Base-by-base conservation (phyloP, 164 flowering plant species). In the Magnolia changhungtana region DNA sequence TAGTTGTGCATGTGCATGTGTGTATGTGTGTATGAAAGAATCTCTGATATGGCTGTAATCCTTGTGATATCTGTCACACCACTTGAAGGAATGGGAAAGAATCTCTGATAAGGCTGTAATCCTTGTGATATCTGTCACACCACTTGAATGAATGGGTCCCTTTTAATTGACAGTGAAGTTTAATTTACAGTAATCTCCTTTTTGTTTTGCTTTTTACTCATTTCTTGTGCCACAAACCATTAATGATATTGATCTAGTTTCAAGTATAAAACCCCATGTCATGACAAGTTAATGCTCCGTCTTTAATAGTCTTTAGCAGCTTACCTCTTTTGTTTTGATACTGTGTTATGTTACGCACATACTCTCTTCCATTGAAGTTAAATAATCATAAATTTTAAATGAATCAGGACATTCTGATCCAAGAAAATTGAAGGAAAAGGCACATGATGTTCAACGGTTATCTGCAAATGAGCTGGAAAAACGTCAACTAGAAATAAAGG, bases 361-460 rank as follows among this genome's bases (percentile, higher is more conserved):
- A 8, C 1, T 72, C 20, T 73, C 7, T 24, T 58, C 23, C 72
- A 52, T n/a, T 75, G 10, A 27, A 68, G 51, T 73, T 7, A 45
- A 50, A 37, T 50, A 55, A 23, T 8, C 51, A 67, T 70, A 24
- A 3, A 1, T 23, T 55, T n/a, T 24, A 16, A 55, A 71, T 68
- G 21, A 29, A 24, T 31, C 79, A 95, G 98, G 97, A 16, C 89
- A 94, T 76, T 94, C 99, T 68, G 97, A 96, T 89, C 91, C 98
- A 7, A 82, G 78, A 7, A 89, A 88, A 75, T 80, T 96, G 67
- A 88, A 88, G 79, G 90, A 91, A 83, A 67, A 84, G 7, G 91
- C 97, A 51, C 65, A 85, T 69, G 86, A 84, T 72, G 86, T 84
- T 49, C 82, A 91, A 71, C 84, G 74, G 18, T 72, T 90, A 24